phyloP scores from a whole-genome alignment of 495 filamentous ascomycete species.

The Arthonia radiata region DNA sequence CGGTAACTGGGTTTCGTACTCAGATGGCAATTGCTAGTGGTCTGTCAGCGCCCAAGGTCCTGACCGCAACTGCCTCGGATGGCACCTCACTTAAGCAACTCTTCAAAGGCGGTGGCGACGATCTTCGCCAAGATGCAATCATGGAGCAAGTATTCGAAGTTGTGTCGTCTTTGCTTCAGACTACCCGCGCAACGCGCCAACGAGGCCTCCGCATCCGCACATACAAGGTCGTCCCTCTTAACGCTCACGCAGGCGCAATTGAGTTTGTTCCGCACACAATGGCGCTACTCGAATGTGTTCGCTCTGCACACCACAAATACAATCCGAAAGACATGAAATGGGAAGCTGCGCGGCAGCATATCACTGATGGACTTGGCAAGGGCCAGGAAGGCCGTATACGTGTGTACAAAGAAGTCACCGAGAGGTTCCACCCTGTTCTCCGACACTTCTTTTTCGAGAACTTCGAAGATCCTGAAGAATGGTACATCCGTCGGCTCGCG shows the following conservation, averaged over 20 bases:
- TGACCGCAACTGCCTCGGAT: conserved; percentile 51
- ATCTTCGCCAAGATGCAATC: conserved; percentile 95
- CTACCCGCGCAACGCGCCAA: conserved; percentile 63
- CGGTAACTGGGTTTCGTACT: conserved; percentile 38
- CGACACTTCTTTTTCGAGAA: conserved; percentile 91
- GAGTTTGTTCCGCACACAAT: conserved; percentile 90
- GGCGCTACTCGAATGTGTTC: conserved; percentile 67
- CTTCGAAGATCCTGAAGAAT: conserved; percentile 83
- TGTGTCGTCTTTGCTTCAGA: conserved; percentile 69
- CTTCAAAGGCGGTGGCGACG: conserved; percentile 82
- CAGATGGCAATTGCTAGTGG: conserved; percentile 69
- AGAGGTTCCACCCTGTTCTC: conserved; percentile 80
- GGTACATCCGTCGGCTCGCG: conserved; percentile 65
- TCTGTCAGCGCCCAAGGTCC: conserved; percentile 74
- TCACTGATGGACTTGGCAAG: conserved; percentile 41
- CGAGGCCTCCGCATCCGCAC: conserved; percentile 73
- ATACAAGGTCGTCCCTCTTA: conserved; percentile 86
- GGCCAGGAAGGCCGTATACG: conserved; percentile 43
- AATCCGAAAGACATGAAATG: conserved; percentile 64
- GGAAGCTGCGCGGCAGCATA: conserved; percentile 47
- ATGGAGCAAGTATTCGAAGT: conserved; percentile 99
- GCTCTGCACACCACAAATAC: conserved; percentile 72
- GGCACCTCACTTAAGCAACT: conserved; percentile 65
- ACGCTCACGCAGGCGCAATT: conserved; percentile 65
- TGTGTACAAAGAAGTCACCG: conserved; percentile 45